phyloP scores from a whole-genome alignment of 306 rosid genomes.

The Cicer cuneatum region DNA sequence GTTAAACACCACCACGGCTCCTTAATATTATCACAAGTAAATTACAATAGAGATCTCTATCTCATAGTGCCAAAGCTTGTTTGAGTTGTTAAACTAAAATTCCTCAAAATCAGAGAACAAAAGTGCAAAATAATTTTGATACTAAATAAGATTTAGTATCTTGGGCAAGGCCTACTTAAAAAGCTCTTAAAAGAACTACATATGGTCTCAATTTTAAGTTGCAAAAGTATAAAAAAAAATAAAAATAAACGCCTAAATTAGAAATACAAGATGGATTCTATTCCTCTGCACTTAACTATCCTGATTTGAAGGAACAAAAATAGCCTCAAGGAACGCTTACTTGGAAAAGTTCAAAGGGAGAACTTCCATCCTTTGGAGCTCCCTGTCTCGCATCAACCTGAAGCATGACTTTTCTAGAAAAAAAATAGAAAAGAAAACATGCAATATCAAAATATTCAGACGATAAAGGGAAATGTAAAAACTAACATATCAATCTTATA shows the following conservation, averaged over 20 bases:
- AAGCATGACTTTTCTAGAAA: slow-evolving; percentile 78
- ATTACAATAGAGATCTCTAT: not conserved
- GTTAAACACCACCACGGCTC: not conserved
- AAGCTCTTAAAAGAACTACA: not conserved
- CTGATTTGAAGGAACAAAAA: not conserved
- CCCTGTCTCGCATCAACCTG: slow-evolving; percentile 93
- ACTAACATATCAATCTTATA: slow-evolving; percentile 22
- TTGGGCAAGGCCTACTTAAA: too few species aligned
- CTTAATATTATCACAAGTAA: not conserved
- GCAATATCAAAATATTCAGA: slow-evolving; percentile 28
- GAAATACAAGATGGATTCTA: not conserved
- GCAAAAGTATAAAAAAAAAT: not conserved
- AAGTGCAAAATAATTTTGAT: not conserved
- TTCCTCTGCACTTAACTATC: slow-evolving; percentile 17
- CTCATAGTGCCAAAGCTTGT: not conserved
- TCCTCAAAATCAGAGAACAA: not conserved
- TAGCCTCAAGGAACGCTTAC: slow-evolving; percentile 50
- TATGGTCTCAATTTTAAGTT: not conserved
- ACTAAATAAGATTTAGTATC: not conserved
- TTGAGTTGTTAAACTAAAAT: not conserved
- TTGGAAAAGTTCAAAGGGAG: slow-evolving; percentile 85
- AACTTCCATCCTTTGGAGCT: slow-evolving; percentile 86
- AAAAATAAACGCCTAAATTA: not conserved
- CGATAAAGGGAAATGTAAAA: slow-evolving; percentile 18
- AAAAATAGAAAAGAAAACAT: slow-evolving; percentile 28